Percentiles rank a stretch among this genome's conserved stretches.
Conservation (phyloP, 2,329 filamentous ascomycete species). For the Colletotrichum trifolii region DNA sequence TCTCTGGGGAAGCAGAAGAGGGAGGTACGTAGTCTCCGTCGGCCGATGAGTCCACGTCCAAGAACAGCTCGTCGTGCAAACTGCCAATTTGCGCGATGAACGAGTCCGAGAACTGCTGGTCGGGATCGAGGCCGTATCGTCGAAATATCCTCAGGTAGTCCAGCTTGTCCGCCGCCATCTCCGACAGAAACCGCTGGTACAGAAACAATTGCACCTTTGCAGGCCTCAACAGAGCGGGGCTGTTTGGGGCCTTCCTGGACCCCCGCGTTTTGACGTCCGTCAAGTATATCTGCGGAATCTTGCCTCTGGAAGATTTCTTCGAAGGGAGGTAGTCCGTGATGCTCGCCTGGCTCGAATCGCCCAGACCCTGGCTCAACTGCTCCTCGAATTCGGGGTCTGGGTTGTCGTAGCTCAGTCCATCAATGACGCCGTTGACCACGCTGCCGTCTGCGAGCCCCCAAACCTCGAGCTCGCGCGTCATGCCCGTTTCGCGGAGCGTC, state of each 20-base stretch:
- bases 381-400: constrained; percentile 78
- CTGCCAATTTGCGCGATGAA: constrained; percentile 81
- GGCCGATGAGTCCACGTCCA: constrained; percentile 52
- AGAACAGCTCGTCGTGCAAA: constrained; percentile 74
- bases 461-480: constrained; percentile 81
- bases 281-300: constrained; percentile 69
- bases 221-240: constrained; percentile 75
- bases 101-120: constrained; percentile 77
- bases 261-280: constrained; percentile 89
- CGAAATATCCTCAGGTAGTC: constrained; percentile 75
- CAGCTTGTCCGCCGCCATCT: constrained; percentile 77
- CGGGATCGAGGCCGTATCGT: constrained; percentile 76
- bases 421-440: constrained; percentile 89
- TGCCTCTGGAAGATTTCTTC: constrained; percentile 33
- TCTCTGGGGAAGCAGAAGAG: constrained; percentile 45
- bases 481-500: constrained; percentile 75
- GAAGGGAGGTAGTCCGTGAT: constrained; percentile 55
- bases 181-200: constrained; percentile 86
- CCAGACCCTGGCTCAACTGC: constrained; percentile 55
- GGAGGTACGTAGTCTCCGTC: constrained; percentile 12
- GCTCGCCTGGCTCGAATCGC: constrained; percentile 47
- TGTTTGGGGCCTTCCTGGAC: constrained; percentile 71
- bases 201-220: constrained; percentile 89
- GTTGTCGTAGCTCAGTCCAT: constrained; percentile 82
- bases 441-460: constrained; percentile 88